Percentiles rank a stretch among this genome's conserved stretches.
These are phyloP conservation scores for Colletotrichum sublineola DNA, from an alignment of 2,329 filamentous ascomycete species.

Conservation along the genomic window DNA sequence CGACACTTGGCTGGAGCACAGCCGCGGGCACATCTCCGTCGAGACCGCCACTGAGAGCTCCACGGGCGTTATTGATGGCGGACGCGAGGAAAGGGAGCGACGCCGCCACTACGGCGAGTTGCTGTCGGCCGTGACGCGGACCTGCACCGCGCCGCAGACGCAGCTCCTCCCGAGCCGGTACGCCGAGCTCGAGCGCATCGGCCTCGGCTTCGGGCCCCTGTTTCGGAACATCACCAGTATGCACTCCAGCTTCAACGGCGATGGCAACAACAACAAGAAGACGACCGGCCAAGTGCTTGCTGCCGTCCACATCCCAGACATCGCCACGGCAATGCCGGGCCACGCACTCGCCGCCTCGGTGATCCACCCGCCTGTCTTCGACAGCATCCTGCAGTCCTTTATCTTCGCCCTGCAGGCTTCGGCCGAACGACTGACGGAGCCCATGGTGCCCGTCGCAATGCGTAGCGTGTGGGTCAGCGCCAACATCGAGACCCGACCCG, in stretches of 20 bases:
- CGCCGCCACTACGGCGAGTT: conserved; percentile 13
- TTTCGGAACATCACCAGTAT: conserved; percentile 19
- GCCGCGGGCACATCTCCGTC: conserved; percentile 40
- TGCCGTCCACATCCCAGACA: conserved; percentile 31
- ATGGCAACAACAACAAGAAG: not conserved
- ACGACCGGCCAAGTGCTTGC: not conserved
- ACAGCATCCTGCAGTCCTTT: conserved; percentile 42
- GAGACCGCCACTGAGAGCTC: conserved; percentile 32
- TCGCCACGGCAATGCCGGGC: conserved; percentile 45
- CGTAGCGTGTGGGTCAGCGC: conserved; percentile 18
- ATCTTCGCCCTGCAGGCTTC: conserved; percentile 24
- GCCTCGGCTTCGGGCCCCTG: conserved; percentile 12
- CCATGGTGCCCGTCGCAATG: conserved; percentile 19
- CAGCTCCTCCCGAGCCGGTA: conserved; percentile 19
- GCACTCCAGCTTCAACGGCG: not conserved
- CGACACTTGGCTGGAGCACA: conserved; percentile 28
- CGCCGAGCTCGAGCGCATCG: conserved; percentile 14
- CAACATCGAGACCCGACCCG: conserved; percentile 9
- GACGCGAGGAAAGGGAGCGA: not conserved
- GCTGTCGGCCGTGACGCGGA: conserved; percentile 15
- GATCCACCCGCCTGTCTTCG: conserved; percentile 52
- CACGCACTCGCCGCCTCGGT: conserved; percentile 35
- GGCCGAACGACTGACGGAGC: conserved; percentile 17
- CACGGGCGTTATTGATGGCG: not conserved
- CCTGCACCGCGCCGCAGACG: conserved; percentile 13